A percentile compares a stretch with the other conserved stretches of the same genome.
Conservation (phyloP, 176 grass and related monocot genomes). For the Cocos nucifera region DNA sequence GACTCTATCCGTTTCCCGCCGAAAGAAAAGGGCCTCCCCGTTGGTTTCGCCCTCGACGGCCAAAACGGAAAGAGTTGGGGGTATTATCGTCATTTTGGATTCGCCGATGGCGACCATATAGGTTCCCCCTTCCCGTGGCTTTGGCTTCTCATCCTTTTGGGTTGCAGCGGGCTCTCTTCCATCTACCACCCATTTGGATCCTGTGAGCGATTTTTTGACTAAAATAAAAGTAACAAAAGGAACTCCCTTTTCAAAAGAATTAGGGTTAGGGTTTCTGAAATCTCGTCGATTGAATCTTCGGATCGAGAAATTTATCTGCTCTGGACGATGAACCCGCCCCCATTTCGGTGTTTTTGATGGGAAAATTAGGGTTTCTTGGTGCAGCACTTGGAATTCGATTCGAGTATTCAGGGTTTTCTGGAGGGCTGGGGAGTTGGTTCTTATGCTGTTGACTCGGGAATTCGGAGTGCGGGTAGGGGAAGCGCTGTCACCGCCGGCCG, state of each 20-base stretch:
- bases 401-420: slow-evolving; percentile 2
- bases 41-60: too few species aligned
- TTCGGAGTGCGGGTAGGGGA: slow-evolving; percentile 43
- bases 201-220: not conserved
- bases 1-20: too few species aligned
- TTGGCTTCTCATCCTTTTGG: slow-evolving; percentile 2
- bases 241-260: too few species aligned
- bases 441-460: slow-evolving; percentile 67
- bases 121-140: not conserved
- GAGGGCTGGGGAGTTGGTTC: not conserved
- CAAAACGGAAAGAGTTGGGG: not conserved
- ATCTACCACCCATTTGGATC: slow-evolving; percentile 11
- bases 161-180: not conserved
- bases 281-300: not conserved
- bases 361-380: not conserved
- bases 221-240: too few species aligned
- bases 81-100: slow-evolving; percentile 20
- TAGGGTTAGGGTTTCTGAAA: not conserved
- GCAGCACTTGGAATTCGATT: not conserved
- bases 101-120: slow-evolving; percentile 8
- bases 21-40: too few species aligned
- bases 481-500: slow-evolving; percentile 12
- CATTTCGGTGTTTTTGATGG: slow-evolving; percentile 1
- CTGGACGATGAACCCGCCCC: not conserved
- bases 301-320: not conserved